Conservation (phyloP, 2,329 filamentous ascomycete genomes). For the Aspergillus terreus region DNA sequence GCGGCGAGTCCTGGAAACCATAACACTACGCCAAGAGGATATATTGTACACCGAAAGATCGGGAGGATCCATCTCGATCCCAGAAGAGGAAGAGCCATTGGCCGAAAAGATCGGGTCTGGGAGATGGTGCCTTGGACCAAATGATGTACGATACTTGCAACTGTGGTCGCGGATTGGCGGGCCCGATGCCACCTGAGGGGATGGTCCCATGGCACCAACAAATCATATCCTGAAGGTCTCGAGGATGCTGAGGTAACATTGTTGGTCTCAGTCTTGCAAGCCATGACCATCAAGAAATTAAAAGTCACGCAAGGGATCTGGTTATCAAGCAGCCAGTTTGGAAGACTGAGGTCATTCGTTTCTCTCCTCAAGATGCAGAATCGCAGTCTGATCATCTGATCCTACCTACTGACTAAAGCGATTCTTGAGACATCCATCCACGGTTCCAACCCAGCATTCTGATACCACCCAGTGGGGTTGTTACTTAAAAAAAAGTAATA, state of each 20-base stretch:
- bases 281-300: too few relatives aligned
- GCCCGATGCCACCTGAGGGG: slow-evolving; percentile 10
- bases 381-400: slow-evolving; percentile 4
- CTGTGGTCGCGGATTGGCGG: slow-evolving; percentile 20
- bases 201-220: slow-evolving; percentile 7
- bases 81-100: slow-evolving; percentile 8
- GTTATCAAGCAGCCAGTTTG: too few relatives aligned
- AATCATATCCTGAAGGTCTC: slow-evolving; percentile 11
- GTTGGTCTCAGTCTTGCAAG: too few relatives aligned
- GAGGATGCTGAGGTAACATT: too few relatives aligned
- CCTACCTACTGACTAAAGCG: neutral
- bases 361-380: too few relatives aligned
- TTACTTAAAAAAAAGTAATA: slow-evolving; percentile 9
- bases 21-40: slow-evolving; percentile 3
- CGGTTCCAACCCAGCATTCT: slow-evolving; percentile 14
- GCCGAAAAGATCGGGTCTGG: slow-evolving; percentile 22
- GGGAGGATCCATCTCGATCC: slow-evolving; percentile 17
- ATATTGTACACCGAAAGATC: slow-evolving; percentile 25
- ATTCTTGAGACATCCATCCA: neutral
- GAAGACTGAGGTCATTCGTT: slow-evolving; percentile 1
- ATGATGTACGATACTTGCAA: slow-evolving; percentile 26
- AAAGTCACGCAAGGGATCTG: too few relatives aligned
- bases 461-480: slow-evolving; percentile 18
- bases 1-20: too few relatives aligned
- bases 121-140: slow-evolving; percentile 24